These are phyloP conservation scores for Geotrichum candidum DNA, from an alignment of 1,139 yeast genomes.

Conservation along the genomic window DNA sequence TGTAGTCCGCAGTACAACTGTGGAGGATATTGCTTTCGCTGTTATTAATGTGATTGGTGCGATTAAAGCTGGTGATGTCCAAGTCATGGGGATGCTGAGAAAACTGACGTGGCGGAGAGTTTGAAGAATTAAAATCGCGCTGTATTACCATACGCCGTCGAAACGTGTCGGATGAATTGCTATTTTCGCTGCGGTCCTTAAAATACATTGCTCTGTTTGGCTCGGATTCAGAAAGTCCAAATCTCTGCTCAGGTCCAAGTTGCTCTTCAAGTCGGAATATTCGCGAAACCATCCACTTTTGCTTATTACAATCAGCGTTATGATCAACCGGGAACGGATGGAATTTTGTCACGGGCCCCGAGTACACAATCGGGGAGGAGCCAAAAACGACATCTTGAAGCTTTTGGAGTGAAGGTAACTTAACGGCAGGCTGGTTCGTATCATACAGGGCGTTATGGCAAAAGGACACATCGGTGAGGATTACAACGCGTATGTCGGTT, in stretches of 20 bases:
- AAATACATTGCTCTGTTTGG: not conserved
- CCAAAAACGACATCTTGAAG: constrained; percentile 15
- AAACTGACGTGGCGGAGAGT: not conserved
- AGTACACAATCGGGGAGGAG: constrained; percentile 5
- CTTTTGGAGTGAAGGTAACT: constrained; percentile 1
- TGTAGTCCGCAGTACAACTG: constrained; percentile 3
- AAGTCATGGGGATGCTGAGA: not conserved
- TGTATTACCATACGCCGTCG: not conserved
- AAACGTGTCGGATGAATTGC: not conserved
- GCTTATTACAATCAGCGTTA: not conserved
- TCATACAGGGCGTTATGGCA: constrained; percentile 26
- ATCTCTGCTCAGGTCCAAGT: not conserved
- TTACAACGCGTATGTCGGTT: constrained; percentile 27
- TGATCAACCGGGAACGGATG: constrained; percentile 11
- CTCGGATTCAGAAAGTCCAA: not conserved
- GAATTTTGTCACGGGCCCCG: constrained; percentile 14
- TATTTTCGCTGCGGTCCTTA: not conserved
- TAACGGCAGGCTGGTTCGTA: constrained; percentile 15
- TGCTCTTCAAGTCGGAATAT: constrained; percentile 3
- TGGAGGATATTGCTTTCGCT: not conserved
- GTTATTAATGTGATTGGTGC: not conserved
- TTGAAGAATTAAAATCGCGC: not conserved
- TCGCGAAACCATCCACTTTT: constrained; percentile 14
- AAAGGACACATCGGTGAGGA: constrained; percentile 24
- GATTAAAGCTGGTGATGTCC: not conserved